phyloP scores from a whole-genome alignment of 2,329 filamentous ascomycete species.

The Dactylella cylindrospora region DNA sequence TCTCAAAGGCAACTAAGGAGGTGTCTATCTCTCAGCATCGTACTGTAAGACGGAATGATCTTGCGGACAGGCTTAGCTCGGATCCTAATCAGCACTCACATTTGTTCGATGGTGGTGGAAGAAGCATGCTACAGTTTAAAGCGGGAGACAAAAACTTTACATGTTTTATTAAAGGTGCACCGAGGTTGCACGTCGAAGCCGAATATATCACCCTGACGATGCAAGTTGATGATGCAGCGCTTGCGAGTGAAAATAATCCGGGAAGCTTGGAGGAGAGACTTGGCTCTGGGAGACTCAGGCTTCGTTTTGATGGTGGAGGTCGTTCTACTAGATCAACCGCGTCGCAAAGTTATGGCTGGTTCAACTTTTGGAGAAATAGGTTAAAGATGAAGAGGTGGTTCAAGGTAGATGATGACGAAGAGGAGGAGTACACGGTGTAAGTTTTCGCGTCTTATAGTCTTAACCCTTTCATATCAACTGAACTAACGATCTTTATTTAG shows the following conservation, averaged over 20 bases:
- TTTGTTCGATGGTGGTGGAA: conserved; percentile 28
- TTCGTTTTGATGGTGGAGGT: conserved; percentile 25
- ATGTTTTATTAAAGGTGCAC: conserved; percentile 28
- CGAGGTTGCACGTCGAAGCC: conserved; percentile 20
- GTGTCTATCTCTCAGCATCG: conserved; percentile 36
- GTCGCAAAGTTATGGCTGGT: conserved; percentile 35
- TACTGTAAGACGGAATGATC: conserved; percentile 10
- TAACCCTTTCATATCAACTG: no score
- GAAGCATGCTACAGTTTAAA: conserved; percentile 38
- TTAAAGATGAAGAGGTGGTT: conserved; percentile 38
- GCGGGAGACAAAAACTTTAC: conserved; percentile 25
- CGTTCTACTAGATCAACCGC: conserved; percentile 5
- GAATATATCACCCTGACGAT: conserved; percentile 33
- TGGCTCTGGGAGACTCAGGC: conserved; percentile 24
- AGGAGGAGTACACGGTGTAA: conserved; percentile 29
- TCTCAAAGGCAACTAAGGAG: conserved; percentile 23
- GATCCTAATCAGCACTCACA: conserved; percentile 14
- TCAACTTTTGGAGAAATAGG: conserved; percentile 38
- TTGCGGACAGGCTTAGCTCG: conserved; percentile 28
- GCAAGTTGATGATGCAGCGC: conserved; percentile 34
- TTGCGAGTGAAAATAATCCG: conserved; percentile 12
- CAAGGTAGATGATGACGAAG: conserved; percentile 36
- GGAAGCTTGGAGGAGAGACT: conserved; percentile 13
- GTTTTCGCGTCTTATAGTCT: neutral
- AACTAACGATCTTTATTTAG: neutral